Evolutionary conservation across 106 monocot genomes (phyloP).

Genomic region (Acanthochlamys bracteata): DNA sequence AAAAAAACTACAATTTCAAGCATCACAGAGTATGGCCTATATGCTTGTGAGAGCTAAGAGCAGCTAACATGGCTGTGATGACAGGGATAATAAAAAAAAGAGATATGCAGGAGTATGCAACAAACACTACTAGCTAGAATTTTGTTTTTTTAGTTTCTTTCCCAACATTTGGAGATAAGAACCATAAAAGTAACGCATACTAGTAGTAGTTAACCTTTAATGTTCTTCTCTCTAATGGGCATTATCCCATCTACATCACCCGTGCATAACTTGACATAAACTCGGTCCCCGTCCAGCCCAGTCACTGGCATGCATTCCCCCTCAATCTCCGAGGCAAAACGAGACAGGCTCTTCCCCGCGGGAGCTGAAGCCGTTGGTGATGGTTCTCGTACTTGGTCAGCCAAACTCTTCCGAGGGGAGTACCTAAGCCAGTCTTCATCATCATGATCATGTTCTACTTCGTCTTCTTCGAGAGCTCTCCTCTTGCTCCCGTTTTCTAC

Average conservation of each 20-base stretch:
- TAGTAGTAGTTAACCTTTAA: constrained; percentile 14
- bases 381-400: not conserved
- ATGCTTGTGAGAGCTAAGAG: too few relatives aligned
- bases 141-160: too few relatives aligned
- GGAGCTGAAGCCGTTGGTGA: constrained; percentile 1
- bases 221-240: constrained; percentile 9
- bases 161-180: too few relatives aligned
- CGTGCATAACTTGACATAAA: constrained; percentile 60
- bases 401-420: constrained; percentile 22
- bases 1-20: too few relatives aligned
- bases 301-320: constrained; percentile 77
- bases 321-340: constrained; percentile 72
- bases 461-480: constrained; percentile 15
- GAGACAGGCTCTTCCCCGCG: constrained; percentile 57
- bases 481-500: constrained; percentile 29
- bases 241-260: constrained; percentile 7
- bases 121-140: too few relatives aligned
- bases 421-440: constrained; percentile 68
- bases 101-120: too few relatives aligned
- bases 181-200: too few relatives aligned
- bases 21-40: too few relatives aligned
- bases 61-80: too few relatives aligned
- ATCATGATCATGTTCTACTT: constrained; percentile 1
- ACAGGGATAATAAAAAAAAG: too few relatives aligned
- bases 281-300: constrained; percentile 61